These are phyloP conservation scores for Xerocomus potaroensis DNA, from an alignment of 768 basidiomycete genomes.

Conservation along the genomic window DNA sequence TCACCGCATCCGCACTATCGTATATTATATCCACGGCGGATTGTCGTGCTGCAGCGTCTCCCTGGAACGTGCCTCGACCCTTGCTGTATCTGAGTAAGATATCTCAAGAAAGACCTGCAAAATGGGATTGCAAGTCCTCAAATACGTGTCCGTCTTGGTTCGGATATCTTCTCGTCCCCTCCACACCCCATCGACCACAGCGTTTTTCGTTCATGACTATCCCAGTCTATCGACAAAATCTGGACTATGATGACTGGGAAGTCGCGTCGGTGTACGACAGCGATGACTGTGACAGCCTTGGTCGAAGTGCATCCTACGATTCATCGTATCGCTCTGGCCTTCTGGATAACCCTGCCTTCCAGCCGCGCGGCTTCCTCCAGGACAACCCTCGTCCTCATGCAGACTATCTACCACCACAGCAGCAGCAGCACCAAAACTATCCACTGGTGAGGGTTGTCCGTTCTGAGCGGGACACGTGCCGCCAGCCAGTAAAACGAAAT, in stretches of 20 bases:
- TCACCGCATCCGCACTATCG: constrained; percentile 5
- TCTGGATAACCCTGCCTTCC: constrained; percentile 7
- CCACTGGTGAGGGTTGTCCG: not conserved
- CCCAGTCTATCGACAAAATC: constrained; percentile 26
- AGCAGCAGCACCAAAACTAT: constrained; percentile 10
- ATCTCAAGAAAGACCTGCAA: not conserved
- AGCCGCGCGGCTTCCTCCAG: constrained; percentile 1
- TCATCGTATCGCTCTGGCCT: constrained; percentile 6
- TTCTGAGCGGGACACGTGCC: constrained; percentile 12
- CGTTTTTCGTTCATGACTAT: constrained; percentile 17
- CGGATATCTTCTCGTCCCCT: not conserved
- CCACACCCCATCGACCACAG: not conserved
- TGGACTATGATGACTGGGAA: constrained; percentile 25
- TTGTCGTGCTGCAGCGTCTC: constrained; percentile 21
- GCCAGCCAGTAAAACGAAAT: constrained; percentile 7
- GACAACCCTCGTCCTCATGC: constrained; percentile 4
- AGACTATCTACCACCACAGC: constrained; percentile 17
- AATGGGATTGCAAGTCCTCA: not conserved
- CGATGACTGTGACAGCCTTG: constrained; percentile 26
- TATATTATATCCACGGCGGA: constrained; percentile 19
- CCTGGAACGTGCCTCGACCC: constrained; percentile 22
- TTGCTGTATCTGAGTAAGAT: constrained; percentile 24
- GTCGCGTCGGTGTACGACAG: constrained; percentile 28
- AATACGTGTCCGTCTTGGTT: not conserved
- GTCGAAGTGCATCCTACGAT: constrained; percentile 17